Base-by-base conservation (phyloP, 345 rosid genomes). In the Hibiscus trionum region DNA sequence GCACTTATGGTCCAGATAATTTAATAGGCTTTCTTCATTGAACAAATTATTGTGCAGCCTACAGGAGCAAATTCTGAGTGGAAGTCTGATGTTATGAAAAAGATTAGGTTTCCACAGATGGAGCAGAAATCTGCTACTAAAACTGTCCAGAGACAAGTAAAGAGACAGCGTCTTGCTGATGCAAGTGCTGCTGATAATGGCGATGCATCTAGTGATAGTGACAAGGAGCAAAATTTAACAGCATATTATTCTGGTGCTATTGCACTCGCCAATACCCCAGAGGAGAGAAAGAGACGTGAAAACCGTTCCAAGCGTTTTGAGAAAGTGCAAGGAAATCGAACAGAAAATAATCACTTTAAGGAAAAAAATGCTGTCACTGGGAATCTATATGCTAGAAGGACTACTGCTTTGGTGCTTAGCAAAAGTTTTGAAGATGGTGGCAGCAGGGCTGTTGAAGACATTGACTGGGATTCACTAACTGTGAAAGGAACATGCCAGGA, bases 381-480 rank as follows among this genome's bases (percentile, higher is more conserved):
- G 75, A 88, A 83, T 77, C 62, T 91, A 73, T 85, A 89, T 75
- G 70, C 84, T 66, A 86, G 89, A 86, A 89, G 93, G 84, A 88
- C 93, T 42, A 83, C 84, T 81, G 95, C 96, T 16, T 67, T 85
- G 82, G 84, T 89, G 75, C 87, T 88, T 77, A 81, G 91, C 83
- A 85, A 85, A 82, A 82, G 11, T 76, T 87, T 89, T 72, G 98
- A 96, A 61, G 89, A 87, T 77, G 82, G 85, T 81, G 91, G 86
- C 82, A 85, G 85, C 84, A 82, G 85, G 78, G 96, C 99, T 67
- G 99, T 96, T 76, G 99, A 96, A 87, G 99, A 96, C 84, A 91
- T 96, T 73, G 98, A 93, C 68, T 96, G 99, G 98, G 96, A 96
- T 84, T 90, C 99, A 50, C 80, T 91, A 12, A 96, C 98, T 75